Percentiles rank a stretch among this genome's conserved stretches.
Conservation (phyloP, 2,329 filamentous ascomycete species). For the Colletotrichum endophyticum region DNA sequence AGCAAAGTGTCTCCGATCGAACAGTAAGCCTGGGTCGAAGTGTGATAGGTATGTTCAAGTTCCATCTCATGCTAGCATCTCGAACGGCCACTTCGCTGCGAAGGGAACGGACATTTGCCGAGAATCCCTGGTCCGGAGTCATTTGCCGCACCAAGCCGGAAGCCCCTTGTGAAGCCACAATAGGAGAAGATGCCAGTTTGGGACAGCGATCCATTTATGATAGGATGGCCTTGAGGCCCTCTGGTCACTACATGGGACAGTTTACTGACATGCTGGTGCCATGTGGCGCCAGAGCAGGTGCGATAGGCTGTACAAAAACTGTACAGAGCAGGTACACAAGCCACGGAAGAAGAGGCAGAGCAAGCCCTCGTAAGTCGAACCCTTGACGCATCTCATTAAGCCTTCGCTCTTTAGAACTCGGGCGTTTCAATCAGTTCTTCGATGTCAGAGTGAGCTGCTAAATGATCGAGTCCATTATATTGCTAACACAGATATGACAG, state of each 20-base stretch:
- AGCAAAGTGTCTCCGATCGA: slow-evolving; percentile 53
- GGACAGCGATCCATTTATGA: accelerated
- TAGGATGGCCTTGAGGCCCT: accelerated
- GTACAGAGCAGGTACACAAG: slow-evolving; percentile 50
- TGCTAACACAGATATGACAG: slow-evolving; percentile 28
- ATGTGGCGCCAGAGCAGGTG: slow-evolving; percentile 38
- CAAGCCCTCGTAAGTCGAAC: slow-evolving; percentile 52
- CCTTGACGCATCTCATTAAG: no score
- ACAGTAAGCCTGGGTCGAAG: slow-evolving; percentile 38
- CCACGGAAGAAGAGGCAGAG: slow-evolving; percentile 56
- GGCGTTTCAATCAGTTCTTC: no score
- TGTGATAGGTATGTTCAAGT: slow-evolving; percentile 45
- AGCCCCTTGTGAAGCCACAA: background rate
- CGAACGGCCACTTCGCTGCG: background rate
- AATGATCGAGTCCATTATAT: accelerated
- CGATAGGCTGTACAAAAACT: slow-evolving; percentile 52
- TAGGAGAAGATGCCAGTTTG: background rate
- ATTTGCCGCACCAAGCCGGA: background rate
- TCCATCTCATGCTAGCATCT: background rate
- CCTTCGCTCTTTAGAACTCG: no score
- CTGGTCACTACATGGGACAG: accelerated
- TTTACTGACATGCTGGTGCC: background rate
- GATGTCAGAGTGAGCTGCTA: no score
- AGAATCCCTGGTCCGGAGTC: background rate
- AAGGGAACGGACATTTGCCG: background rate